Conservation (phyloP, 345 rosid genomes). For the Rhodamnia argentea region DNA sequence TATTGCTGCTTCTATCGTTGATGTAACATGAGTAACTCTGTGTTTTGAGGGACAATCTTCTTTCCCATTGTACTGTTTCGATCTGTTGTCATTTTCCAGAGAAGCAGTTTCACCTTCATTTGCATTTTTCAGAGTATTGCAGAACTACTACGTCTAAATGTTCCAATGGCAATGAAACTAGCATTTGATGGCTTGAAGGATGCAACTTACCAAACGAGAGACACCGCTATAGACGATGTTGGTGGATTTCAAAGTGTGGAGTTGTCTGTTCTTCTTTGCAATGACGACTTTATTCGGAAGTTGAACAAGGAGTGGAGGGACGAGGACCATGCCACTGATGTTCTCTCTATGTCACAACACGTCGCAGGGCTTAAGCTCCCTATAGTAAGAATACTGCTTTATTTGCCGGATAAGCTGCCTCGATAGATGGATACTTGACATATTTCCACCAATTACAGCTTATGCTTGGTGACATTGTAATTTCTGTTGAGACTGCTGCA, state of each 20-base stretch:
- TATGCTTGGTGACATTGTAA: slow-evolving; percentile 91
- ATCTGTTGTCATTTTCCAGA: background rate
- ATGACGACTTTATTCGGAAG: slow-evolving; percentile 69
- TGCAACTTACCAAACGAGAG: slow-evolving; percentile 65
- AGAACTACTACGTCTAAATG: slow-evolving; percentile 80
- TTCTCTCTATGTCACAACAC: slow-evolving; percentile 91
- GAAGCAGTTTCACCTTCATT: background rate
- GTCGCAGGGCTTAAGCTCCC: slow-evolving; percentile 72
- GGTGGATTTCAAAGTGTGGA: slow-evolving; percentile 67
- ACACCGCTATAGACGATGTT: slow-evolving; percentile 45
- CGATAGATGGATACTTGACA: background rate
- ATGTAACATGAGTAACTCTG: background rate
- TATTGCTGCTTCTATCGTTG: background rate
- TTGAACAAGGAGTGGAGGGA: slow-evolving; percentile 94
- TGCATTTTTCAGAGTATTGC: slow-evolving; percentile 51
- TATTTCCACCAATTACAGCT: slow-evolving; percentile 41
- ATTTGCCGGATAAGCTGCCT: background rate
- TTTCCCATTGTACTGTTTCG: background rate
- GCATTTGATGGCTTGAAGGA: slow-evolving; percentile 60
- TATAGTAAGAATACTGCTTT: slow-evolving; percentile 34
- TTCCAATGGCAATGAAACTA: slow-evolving; percentile 72
- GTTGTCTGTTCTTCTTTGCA: slow-evolving; percentile 78
- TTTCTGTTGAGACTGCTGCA: slow-evolving; percentile 90
- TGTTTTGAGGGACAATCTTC: background rate
- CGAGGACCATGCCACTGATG: slow-evolving; percentile 93